Conservation (phyloP, 345 rosid species). For the Pseudoturritis turrita region DNA sequence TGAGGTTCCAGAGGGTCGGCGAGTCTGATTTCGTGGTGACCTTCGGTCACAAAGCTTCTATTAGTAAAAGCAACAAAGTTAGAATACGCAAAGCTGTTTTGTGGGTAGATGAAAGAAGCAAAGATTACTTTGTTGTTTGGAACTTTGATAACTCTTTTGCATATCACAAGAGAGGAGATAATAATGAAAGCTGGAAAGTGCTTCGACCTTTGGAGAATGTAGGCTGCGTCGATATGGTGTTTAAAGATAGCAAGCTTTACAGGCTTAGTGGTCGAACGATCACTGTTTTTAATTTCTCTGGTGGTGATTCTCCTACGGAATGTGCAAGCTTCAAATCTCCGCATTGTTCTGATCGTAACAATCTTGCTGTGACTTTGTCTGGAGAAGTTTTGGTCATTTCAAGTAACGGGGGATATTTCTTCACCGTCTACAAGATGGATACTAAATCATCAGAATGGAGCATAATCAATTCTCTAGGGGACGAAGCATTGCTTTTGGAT, state of each 20-base stretch:
- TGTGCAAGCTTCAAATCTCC: neutral
- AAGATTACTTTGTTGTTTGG: constrained; percentile 4
- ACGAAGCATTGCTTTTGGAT: constrained; percentile 15
- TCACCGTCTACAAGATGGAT: neutral
- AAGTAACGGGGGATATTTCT: neutral
- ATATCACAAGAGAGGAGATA: neutral
- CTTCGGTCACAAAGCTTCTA: too few relatives aligned
- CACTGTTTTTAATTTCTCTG: neutral
- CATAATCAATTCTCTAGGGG: neutral
- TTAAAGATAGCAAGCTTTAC: constrained; percentile 5
- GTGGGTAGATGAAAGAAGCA: neutral
- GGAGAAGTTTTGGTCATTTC: neutral
- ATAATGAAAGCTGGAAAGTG: neutral
- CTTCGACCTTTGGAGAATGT: neutral
- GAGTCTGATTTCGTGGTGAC: too few relatives aligned
- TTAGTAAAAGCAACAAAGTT: too few relatives aligned
- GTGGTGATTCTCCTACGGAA: neutral
- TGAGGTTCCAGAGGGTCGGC: too few relatives aligned
- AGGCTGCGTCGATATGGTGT: neutral
- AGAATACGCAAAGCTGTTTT: neutral
- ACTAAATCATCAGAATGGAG: neutral
- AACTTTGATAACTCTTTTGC: neutral
- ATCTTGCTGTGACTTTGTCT: neutral
- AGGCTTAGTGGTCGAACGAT: neutral
- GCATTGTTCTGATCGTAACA: neutral